Conservation (phyloP, 2,329 filamentous ascomycete genomes). For the Ilyonectria destructans region DNA sequence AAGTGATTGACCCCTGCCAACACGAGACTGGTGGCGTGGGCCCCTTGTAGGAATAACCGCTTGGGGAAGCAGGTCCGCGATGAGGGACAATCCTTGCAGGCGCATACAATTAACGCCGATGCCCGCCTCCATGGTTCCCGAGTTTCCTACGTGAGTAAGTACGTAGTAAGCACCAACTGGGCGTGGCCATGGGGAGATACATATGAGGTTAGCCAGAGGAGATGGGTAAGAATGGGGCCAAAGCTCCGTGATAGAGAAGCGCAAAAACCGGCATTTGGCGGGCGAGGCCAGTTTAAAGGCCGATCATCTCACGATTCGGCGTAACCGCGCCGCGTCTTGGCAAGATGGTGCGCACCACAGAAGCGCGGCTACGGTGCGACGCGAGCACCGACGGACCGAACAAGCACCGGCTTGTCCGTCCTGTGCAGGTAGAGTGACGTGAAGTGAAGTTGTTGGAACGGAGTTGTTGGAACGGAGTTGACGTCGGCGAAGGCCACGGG, state of each 20-base stretch:
- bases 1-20: neutral
- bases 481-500: neutral
- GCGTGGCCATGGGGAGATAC: neutral
- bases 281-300: neutral
- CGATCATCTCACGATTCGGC: constrained; percentile 13
- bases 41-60: constrained; percentile 1
- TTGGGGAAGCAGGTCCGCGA: constrained; percentile 12
- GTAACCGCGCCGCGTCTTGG: neutral
- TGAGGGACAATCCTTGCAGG: constrained; percentile 3
- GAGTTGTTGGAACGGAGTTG: neutral
- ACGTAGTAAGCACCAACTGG: neutral
- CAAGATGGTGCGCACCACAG: neutral
- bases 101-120: constrained; percentile 12
- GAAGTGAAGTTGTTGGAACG: neutral
- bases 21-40: constrained; percentile 6
- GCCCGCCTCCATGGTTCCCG: neutral
- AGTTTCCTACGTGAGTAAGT: neutral
- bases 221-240: constrained; percentile 19
- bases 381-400: neutral
- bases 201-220: constrained; percentile 6
- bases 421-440: neutral
- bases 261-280: constrained; percentile 7
- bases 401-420: neutral
- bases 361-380: neutral
- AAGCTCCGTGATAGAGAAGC: constrained; percentile 1